Percentiles rank a stretch among this genome's conserved stretches.
phyloP scores from a whole-genome alignment of 257 asterid genomes.

The Capsicum rhomboideum region DNA sequence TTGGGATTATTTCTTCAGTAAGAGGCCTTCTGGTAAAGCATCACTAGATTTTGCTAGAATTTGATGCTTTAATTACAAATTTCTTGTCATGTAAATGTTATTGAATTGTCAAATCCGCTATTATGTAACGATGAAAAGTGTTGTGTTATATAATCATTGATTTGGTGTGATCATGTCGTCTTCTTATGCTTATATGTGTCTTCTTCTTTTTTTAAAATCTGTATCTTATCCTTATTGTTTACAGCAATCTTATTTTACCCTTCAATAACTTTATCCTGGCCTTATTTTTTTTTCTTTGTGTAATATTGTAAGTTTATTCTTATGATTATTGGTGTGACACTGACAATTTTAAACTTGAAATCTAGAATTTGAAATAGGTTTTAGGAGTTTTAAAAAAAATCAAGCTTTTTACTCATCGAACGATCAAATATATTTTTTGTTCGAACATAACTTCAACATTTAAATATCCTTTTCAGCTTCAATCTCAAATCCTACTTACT shows the following conservation, averaged over 20 bases:
- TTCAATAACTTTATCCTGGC: background rate
- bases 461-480: too few relatives aligned
- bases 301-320: background rate
- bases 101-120: rapidly evolving
- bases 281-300: background rate
- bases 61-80: background rate
- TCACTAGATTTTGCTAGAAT: conserved; percentile 31
- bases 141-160: background rate
- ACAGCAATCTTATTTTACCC: background rate
- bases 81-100: background rate
- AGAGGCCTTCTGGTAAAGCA: conserved; percentile 35
- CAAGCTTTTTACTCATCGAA: too few relatives aligned
- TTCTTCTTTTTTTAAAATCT: too few relatives aligned
- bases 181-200: too few relatives aligned
- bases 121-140: background rate
- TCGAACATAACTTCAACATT: too few relatives aligned
- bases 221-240: background rate
- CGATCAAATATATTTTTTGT: too few relatives aligned
- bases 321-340: background rate
- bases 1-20: conserved; percentile 34
- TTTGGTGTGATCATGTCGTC: background rate
- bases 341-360: too few relatives aligned
- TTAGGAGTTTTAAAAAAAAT: too few relatives aligned
- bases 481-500: too few relatives aligned
- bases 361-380: background rate